Base-by-base conservation (phyloP, 768 basidiomycete species). In the Mrakia hoshinonis region DNA sequence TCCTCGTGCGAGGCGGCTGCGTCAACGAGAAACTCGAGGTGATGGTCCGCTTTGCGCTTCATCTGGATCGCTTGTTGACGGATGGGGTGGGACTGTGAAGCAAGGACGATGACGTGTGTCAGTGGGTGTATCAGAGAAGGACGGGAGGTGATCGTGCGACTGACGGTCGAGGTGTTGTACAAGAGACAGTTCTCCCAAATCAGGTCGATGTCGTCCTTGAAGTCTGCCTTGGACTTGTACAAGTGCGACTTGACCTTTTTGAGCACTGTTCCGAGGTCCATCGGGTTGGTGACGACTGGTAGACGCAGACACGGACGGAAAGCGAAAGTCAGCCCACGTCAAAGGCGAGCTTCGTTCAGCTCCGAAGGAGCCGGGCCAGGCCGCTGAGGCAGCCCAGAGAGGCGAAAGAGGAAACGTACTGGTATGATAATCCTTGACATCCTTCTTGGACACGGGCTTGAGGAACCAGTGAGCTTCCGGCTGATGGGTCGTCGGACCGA, bases 151-250 rank as follows among this genome's bases (percentile, higher is more conserved):
- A 18, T 34, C n/a, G 31, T 69, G 55, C n/a, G 20, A 84, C 89
- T 73, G 75, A 92, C 94, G 82, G 92, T 89, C 13, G 87, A 85
- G 22, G 90, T 88, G 79, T 99, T 99, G 79, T 98, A 98, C 6
- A 85, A 87, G 74, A 89, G 85, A 80, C 95, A 97, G 75, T 98
- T 99, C 58, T 87, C 86, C 96, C 96, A 99, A 75, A 99, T 97
- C 73, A 97, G 85, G 75, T 95, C 91, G 52, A 99, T 82, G 81
- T 99, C 96, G 72, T 90, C 88, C 74, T 89, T 88, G 80, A 99
- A 98, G 76, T 94, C 90, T 74, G 86, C 84, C 81, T 98, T 98
- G 38, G 87, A 91, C 81, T 94, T 93, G 85, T 96, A 97, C 61
- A 86, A 84, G 78, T 90, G 91, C 71, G 85, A 82, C 82, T 96